Base-by-base conservation (phyloP, 495 filamentous ascomycete species). In the Hamigera avellanea region DNA sequence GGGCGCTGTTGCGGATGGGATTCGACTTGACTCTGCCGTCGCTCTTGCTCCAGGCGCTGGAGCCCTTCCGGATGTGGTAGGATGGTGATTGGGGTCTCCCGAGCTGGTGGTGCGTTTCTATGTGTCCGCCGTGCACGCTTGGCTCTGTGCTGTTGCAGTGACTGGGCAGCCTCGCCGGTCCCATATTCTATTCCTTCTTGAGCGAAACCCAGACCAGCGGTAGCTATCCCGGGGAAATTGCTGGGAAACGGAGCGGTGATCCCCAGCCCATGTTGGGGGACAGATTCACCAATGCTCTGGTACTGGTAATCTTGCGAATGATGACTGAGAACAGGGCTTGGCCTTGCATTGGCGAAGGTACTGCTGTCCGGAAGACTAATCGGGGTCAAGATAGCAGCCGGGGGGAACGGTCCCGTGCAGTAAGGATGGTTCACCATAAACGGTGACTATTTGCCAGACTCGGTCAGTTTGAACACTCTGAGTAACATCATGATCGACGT, bases 361-460 rank as follows among this genome's bases (percentile, higher is more conserved):
- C 33, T 59, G 41, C 35, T 61, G 31, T 65, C 64, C 12, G 59
- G 53, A 1, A 68, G 53, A 35, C 62, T 62, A 45, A 62, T 56
- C 17, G 64, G 62, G 1, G 62, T 66, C 18, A 63, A 36, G 26
- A 62, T 50, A 33, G 39, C 36, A 16, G 40, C 19, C 19, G 53
- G 31, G 36, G 42, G 53, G 12, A 51, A 60, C 32, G 56, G 39
- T 19, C 51, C 48, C 14, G 52, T 48, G 40, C 52, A 61, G 39
- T 64, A 66, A 1, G 59, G 48, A 29, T 52, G 45, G 35, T 42
- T 46, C 15, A 49, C 40, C 27, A 56, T 42, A 32, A 46, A 64
- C 2, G 51, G 39, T 2, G 58, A 45, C 48, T 62, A 45, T 26
- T 39, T 41, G 23, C 35, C 25, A 27, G 34, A 13, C 13, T 3